phyloP scores from a whole-genome alignment of 2,329 filamentous ascomycete species.

The Rugonectria rugulosa region DNA sequence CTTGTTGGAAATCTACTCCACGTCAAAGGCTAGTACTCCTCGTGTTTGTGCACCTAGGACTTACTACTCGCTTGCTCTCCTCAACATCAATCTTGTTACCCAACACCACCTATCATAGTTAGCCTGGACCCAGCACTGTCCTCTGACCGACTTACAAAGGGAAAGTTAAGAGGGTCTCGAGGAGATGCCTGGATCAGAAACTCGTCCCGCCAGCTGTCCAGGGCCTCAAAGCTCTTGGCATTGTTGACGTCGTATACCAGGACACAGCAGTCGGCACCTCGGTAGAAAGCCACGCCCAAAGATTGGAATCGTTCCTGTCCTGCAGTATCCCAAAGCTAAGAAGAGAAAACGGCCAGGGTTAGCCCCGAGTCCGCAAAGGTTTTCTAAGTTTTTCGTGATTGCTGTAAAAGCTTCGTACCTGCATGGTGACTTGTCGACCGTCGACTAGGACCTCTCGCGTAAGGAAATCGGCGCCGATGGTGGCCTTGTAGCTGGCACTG shows the following conservation, averaged over 20 bases:
- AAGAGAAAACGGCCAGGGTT: conserved; percentile 1
- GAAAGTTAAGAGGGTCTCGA: conserved; percentile 95
- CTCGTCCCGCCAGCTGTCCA: conserved; percentile 98
- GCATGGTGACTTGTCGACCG: conserved; percentile 97
- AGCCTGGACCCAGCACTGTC: no score
- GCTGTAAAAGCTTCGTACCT: conserved; percentile 62
- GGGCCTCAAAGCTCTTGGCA: conserved; percentile 97
- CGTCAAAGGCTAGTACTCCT: conserved; percentile 12
- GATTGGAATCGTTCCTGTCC: conserved; percentile 98
- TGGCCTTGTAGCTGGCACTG: conserved; percentile 99
- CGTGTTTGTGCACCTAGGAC: neutral
- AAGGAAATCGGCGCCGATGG: conserved; percentile 97
- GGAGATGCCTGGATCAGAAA: conserved; percentile 98
- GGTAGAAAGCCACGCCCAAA: conserved; percentile 95
- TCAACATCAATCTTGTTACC: conserved; percentile 99
- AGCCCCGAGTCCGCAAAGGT: conserved; percentile 4
- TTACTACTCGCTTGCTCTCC: conserved; percentile 91
- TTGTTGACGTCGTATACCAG: conserved; percentile 99
- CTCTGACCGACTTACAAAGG: conserved; percentile 95
- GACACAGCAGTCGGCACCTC: conserved; percentile 96
- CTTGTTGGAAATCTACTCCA: conserved; percentile 85
- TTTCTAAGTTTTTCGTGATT: neutral
- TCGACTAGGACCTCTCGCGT: conserved; percentile 98
- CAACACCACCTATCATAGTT: conserved; percentile 75
- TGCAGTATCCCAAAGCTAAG: conserved; percentile 94